These are phyloP conservation scores for Adansonia grandidieri DNA, from an alignment of 441 rosid genomes.

Conservation along the genomic window DNA sequence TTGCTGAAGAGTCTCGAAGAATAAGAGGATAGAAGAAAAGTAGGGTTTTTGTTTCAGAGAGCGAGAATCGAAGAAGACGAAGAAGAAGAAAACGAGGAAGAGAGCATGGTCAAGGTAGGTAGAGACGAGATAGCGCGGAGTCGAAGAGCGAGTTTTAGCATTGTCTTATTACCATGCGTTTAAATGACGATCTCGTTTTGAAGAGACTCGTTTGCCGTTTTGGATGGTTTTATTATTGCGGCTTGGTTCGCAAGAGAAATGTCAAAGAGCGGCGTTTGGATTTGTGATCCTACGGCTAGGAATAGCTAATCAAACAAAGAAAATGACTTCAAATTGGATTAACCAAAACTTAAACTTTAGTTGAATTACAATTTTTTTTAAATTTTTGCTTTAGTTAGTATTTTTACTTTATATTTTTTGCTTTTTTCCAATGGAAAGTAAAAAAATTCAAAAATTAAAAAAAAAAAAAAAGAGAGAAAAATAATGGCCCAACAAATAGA, in stretches of 20 bases:
- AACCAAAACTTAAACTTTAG: too few relatives aligned
- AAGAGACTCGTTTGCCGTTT: background rate
- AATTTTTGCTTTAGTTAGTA: too few relatives aligned
- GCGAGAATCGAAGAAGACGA: conserved; percentile 30
- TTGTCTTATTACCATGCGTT: background rate
- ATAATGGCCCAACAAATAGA: too few relatives aligned
- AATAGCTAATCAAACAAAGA: background rate
- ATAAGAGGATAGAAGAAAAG: conserved; percentile 30
- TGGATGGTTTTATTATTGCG: background rate
- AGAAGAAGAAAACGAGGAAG: conserved; percentile 33
- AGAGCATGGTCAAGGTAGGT: conserved; percentile 44
- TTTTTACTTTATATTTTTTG: too few relatives aligned
- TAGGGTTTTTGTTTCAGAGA: conserved; percentile 29
- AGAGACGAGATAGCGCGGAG: conserved; percentile 48
- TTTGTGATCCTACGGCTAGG: background rate
- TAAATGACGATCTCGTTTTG: conserved; percentile 1
- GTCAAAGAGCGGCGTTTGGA: background rate
- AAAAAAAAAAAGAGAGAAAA: too few relatives aligned
- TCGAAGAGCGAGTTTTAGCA: conserved; percentile 41
- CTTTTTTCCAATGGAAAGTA: too few relatives aligned
- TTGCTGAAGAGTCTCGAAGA: conserved; percentile 28
- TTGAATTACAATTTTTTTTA: too few relatives aligned
- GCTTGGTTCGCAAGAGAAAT: background rate
- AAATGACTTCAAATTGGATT: too few relatives aligned
- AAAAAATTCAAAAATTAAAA: too few relatives aligned